Percentiles rank a stretch among this genome's conserved stretches.
Evolutionary conservation across 176 grass and related monocot species (phyloP).

Genomic region (Puya raimondii): DNA sequence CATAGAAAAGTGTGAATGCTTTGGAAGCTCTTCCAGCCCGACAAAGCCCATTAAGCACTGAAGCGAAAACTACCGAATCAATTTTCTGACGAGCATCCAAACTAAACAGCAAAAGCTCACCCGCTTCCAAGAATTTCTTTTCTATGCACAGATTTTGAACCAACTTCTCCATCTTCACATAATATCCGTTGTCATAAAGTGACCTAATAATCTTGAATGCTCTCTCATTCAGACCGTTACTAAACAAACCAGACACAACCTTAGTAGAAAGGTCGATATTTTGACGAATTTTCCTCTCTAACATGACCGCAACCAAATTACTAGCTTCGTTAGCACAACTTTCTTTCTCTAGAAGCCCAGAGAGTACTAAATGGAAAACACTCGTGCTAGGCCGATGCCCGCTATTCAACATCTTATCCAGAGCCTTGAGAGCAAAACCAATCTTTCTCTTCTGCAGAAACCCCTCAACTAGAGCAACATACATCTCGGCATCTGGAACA

Average conservation of each 20-base stretch:
- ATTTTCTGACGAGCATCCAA: conserved; percentile 38
- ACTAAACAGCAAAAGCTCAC: conserved; percentile 55
- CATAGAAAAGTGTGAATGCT: conserved; percentile 66
- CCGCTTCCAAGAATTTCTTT: conserved; percentile 61
- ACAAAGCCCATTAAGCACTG: conserved; percentile 64
- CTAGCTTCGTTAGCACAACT: conserved; percentile 48
- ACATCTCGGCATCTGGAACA: conserved; percentile 57
- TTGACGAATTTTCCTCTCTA: conserved; percentile 63
- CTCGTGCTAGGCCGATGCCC: conserved; percentile 63
- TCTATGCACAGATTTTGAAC: conserved; percentile 33
- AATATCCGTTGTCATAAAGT: conserved; percentile 60
- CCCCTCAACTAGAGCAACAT: conserved; percentile 43
- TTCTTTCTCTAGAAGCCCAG: conserved; percentile 57
- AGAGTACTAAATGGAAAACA: conserved; percentile 61
- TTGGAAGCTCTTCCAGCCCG: conserved; percentile 37
- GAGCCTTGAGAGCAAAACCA: conserved; percentile 47
- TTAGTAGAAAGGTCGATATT: conserved; percentile 64
- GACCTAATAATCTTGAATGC: conserved; percentile 42
- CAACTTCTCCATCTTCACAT: conserved; percentile 72
- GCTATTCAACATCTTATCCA: conserved; percentile 68
- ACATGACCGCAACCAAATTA: conserved; percentile 57
- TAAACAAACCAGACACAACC: conserved; percentile 41
- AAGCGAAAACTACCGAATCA: conserved; percentile 13
- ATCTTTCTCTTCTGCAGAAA: conserved; percentile 53
- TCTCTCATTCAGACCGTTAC: conserved; percentile 25